Evolutionary conservation across 1,139 yeast genomes (phyloP).

Genomic region (Candida tunisiensis): DNA sequence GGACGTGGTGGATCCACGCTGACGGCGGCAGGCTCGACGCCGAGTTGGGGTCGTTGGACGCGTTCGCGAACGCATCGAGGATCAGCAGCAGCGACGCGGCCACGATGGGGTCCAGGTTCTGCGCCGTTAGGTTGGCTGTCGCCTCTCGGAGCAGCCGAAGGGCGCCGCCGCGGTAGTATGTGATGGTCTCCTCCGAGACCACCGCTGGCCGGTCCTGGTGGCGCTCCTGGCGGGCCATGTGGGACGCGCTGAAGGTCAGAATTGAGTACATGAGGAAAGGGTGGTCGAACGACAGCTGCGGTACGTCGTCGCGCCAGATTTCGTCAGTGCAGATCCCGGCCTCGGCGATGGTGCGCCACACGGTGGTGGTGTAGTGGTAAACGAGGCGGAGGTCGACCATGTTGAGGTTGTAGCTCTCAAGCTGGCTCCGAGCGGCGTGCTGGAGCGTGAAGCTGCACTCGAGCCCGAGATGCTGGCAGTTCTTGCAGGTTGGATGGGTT

Average conservation of each 20-base stretch:
- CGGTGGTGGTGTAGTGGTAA: constrained; percentile 76
- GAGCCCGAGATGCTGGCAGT: constrained; percentile 62
- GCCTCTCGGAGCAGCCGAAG: constrained; percentile 66
- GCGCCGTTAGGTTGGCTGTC: constrained; percentile 64
- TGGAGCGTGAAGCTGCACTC: constrained; percentile 32
- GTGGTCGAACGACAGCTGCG: constrained; percentile 71
- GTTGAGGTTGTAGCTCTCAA: constrained; percentile 27
- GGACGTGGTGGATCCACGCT: constrained; percentile 94
- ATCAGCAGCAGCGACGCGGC: constrained; percentile 81
- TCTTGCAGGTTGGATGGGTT: constrained; percentile 57
- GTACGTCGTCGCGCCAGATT: constrained; percentile 80
- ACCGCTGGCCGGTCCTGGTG: constrained; percentile 36
- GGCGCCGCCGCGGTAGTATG: constrained; percentile 80
- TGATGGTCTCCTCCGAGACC: too few species aligned
- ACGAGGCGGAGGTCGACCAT: constrained; percentile 65
- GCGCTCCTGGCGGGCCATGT: constrained; percentile 42
- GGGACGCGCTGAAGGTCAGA: constrained; percentile 84
- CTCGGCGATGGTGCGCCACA: constrained; percentile 73
- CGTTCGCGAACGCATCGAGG: constrained; percentile 90
- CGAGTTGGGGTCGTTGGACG: constrained; percentile 42
- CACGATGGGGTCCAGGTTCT: constrained; percentile 82
- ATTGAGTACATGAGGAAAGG: constrained; percentile 89
- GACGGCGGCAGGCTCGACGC: constrained; percentile 58
- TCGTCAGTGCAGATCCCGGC: constrained; percentile 81
- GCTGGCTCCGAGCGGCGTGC: constrained; percentile 6